phyloP scores from a whole-genome alignment of 1,284 basidiomycete genomes.

The Heimioporus punctisporus region DNA sequence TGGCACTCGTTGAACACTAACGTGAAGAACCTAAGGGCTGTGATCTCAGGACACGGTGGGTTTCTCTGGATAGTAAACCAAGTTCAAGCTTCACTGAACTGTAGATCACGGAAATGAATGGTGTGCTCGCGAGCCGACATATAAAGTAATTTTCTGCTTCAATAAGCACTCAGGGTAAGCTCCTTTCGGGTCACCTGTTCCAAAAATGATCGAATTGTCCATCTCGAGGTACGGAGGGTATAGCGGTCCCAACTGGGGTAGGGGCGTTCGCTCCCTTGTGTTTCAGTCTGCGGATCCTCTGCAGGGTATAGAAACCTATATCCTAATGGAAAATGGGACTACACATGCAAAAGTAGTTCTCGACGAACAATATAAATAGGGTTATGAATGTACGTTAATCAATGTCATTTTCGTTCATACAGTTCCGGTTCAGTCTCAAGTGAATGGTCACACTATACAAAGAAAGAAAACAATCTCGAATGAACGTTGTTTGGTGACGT shows the following conservation, averaged over 20 bases:
- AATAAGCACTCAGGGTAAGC: constrained; percentile 71
- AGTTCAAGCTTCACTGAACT: background rate
- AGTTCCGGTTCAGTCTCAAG: too few relatives aligned
- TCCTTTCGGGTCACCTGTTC: background rate
- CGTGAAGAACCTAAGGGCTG: constrained; percentile 62
- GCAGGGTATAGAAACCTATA: constrained; percentile 58
- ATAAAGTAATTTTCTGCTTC: constrained; percentile 70
- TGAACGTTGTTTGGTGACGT: too few relatives aligned
- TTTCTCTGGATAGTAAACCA: background rate
- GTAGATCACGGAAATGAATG: constrained; percentile 75
- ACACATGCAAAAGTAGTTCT: constrained; percentile 39
- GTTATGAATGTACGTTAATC: too few relatives aligned
- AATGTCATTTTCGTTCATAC: too few relatives aligned
- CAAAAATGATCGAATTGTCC: background rate
- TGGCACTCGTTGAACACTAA: constrained; percentile 62
- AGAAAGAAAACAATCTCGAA: too few relatives aligned
- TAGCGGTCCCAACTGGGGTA: constrained; percentile 52
- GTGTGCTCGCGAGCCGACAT: constrained; percentile 64
- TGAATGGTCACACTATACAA: too few relatives aligned
- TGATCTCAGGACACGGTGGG: constrained; percentile 68
- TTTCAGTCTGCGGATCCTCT: constrained; percentile 51
- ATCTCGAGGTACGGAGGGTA: constrained; percentile 64
- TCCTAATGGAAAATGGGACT: constrained; percentile 56
- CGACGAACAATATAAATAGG: constrained; percentile 16
- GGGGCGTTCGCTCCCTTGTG: constrained; percentile 64